Evolutionary conservation across 805 yeast genomes (phyloP), one percentile per base, ranked within the genome.

Genomic region (Candida adriatica): DNA sequence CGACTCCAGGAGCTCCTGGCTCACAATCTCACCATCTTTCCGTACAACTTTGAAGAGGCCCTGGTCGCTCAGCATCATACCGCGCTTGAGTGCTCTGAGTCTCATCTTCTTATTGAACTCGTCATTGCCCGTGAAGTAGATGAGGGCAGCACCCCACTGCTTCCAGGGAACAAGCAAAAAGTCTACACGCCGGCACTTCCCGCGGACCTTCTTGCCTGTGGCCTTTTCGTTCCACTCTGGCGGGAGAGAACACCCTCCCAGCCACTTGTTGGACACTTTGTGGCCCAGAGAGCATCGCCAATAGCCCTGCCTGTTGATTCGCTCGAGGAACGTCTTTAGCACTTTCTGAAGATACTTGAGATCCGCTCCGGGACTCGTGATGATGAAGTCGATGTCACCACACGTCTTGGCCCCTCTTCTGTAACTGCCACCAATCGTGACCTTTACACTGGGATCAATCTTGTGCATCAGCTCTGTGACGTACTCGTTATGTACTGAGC

Each of bases 61-160:
- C 15, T 55, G 49, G 16, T 63, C 62, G 38, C 53, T 73, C 32
- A 74, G 33, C 1, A 18, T 14, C 49, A 50, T 41, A 0, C 68
- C 68, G 31, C 58, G 54, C 17, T 56, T 50, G 13, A 35, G 38
- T 0, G 79, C 79, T 18, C 63, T 43, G 18, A 55, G 41, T 20
- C 80, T 53, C 19, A 70, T 43, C 19, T 55, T 46, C 31, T 77
- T 59, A 46, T 73, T 74, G 47, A 73, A 71, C 16, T 59, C 52
- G 34, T 65, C 68, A 41, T 71, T 66, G 0, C 81, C 81, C 0
- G 74, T 70, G 42, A 70, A 74, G 46, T 74, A 73, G 6, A 74
- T 52, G 43, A 64, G 42, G 0, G 70, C 55, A 0, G 74, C 69
- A 0, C 78, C 80, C 7, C 58, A 42, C 19, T 63, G 60, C 2